Evolutionary conservation across 2,329 filamentous ascomycete species (phyloP), one percentile per base, ranked within the genome.

Genomic region (Monilinia fructicola): DNA sequence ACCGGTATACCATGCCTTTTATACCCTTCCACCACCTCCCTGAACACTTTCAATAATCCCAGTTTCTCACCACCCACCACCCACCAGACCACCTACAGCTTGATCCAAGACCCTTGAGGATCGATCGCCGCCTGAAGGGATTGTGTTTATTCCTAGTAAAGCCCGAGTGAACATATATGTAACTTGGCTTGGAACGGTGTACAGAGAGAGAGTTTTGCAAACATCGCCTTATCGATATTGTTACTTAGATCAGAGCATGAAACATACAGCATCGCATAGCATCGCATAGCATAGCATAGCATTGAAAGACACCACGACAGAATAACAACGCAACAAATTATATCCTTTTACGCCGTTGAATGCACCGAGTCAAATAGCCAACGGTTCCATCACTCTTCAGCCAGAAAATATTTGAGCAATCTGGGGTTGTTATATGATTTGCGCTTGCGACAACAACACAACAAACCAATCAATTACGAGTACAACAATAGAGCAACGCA

Each of bases 161-260:
- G 42, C n/a, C 40, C 16, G 28, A 48, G 21, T 58, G 59, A 38
- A 48, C 14, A 54, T 44, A 60, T 58, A 65, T 46, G 40, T 64
- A 46, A 28, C 42, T 58, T 50, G 54, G 18, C 54, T 38, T 38
- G 10, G 58, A 50, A 21, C 28, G 38, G 42, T 35, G 58, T 42
- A 12, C 38, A 40, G 38, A 12, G 11, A 40, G 38, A 12, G 11
- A 42, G n/a, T 54, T n/a, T 63, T 21, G 60, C 50, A 65, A 65
- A 65, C 31, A 61, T 50, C 38, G 54, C 64, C 64, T 60, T 65
- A 65, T 65, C 55, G 64, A 61, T 65, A 65, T 65, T 65, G 44
- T 65, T 35, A 42, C 40, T 28, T 59, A 44, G 60, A 35, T 23
- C 63, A 44, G 54, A 65, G 61, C 26, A 54, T 59, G 14, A 23